These are phyloP conservation scores for Xylaria sp. DNA, from an alignment of 2,329 filamentous ascomycete species.

Conservation along the genomic window DNA sequence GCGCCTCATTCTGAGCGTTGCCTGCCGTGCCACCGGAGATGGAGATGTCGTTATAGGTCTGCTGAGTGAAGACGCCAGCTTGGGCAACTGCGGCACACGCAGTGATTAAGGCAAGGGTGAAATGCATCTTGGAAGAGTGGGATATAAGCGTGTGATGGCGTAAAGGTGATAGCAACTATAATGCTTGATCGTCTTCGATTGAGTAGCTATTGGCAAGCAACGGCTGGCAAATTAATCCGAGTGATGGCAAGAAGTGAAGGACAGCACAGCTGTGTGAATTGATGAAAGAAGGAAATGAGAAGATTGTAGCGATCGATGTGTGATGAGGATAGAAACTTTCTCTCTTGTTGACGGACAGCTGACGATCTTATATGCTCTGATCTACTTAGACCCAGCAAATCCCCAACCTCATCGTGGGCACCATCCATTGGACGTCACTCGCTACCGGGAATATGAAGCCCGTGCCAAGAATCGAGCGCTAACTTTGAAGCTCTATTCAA, in stretches of 20 bases:
- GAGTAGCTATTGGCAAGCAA: constrained; percentile 16
- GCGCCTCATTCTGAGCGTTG: constrained; percentile 57
- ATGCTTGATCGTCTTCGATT: constrained; percentile 18
- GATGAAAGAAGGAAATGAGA: constrained; percentile 23
- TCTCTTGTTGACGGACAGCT: constrained; percentile 20
- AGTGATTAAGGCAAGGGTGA: constrained; percentile 43
- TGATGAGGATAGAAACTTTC: constrained; percentile 36
- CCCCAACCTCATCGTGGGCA: constrained; percentile 9
- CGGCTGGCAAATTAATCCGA: constrained; percentile 27
- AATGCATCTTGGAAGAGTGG: constrained; percentile 44
- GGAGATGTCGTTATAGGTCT: constrained; percentile 58
- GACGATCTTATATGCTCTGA: constrained; percentile 33
- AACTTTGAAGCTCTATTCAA: constrained; percentile 1
- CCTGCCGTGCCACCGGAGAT: constrained; percentile 61
- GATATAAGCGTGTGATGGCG: constrained; percentile 18
- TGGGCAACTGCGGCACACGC: constrained; percentile 41
- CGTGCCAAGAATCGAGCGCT: constrained; percentile 9
- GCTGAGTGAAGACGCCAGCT: constrained; percentile 45
- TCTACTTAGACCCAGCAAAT: constrained; percentile 32
- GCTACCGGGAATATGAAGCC: constrained; percentile 22
- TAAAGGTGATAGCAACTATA: not conserved
- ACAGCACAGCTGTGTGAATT: constrained; percentile 48
- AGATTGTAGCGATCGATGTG: constrained; percentile 32
- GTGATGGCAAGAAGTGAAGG: constrained; percentile 43
- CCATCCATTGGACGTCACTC: constrained; percentile 10